Conservation (phyloP, 2,329 filamentous ascomycete genomes). For the Phyllosticta citrichinensis region DNA sequence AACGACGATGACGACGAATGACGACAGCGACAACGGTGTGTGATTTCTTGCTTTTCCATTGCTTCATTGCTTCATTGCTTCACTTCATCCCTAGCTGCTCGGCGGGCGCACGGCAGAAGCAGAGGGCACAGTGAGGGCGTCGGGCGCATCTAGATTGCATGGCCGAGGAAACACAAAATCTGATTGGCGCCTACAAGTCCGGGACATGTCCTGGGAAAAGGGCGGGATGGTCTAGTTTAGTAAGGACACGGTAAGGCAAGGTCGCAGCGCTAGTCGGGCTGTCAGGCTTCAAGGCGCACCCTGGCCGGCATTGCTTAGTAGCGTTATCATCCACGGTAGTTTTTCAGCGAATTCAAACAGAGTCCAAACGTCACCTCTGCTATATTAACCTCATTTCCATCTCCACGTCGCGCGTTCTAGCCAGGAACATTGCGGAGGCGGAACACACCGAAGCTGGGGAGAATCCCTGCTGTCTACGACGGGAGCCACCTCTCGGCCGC, state of each 20-base stretch:
- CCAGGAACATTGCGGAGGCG: neutral
- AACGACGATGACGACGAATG: too few relatives aligned
- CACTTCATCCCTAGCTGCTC: neutral
- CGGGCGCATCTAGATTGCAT: neutral
- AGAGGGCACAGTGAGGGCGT: neutral
- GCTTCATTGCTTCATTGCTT: neutral
- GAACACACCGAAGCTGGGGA: slow-evolving; percentile 3
- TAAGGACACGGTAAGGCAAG: neutral
- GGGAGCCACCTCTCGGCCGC: slow-evolving; percentile 9
- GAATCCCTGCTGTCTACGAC: slow-evolving; percentile 8
- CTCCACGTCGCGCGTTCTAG: neutral
- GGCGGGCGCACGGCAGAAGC: neutral
- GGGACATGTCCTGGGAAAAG: neutral
- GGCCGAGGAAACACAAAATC: neutral
- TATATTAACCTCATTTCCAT: neutral
- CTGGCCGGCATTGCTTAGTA: neutral
- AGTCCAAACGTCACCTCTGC: neutral
- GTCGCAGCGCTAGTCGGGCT: neutral
- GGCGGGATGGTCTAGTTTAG: neutral
- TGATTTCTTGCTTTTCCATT: neutral
- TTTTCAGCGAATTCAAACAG: neutral
- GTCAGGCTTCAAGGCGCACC: neutral
- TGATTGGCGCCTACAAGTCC: neutral
- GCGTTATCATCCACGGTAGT: too few relatives aligned
- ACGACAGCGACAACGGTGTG: neutral